Evolutionary conservation across 306 rosid species (phyloP), one percentile per base, ranked within the genome.

Genomic region (Fragaria vesca): DNA sequence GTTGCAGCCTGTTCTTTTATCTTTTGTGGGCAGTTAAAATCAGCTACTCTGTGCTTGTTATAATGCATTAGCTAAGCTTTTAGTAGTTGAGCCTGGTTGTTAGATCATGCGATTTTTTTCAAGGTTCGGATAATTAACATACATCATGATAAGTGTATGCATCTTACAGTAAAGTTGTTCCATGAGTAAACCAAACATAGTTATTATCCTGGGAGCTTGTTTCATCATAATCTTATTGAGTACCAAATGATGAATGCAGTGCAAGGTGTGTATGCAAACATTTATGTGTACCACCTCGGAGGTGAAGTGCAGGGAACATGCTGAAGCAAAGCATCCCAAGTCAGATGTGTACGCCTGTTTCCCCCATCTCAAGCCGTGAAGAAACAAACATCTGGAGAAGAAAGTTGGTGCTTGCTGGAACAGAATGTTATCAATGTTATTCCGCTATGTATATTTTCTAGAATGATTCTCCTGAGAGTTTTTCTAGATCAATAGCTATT

Each of bases 291-390:
- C 91, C 42, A 87, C 89, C 0, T 75, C 91, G 4, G 93, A 87
- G 79, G 93, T 87, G 80, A 89, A 89, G 76, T 89, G 93, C 86
- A 78, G 86, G 83, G 91, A 89, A n/a, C 92, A 89, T 75, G 92
- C 89, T 1, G 92, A 89, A 70, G 92, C 92, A 58, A 88, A 86
- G 77, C 93, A 89, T 83, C 89, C 93, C 13, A 89, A 89, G 78
- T 87, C 89, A 71, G 91, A 83, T 45, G 78, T 85, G 21, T n/a
- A 0, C 16, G 18, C 81, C 0, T 89, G 93, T 81, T 89, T 89
- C 72, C 88, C 93, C 10, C 89, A 87, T 76, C 87, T 89, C 76
- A 85, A 81, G 71, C 78, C 85, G 75, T 89, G 86, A 89, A 72
- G 20, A 18, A 46, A 46, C 12, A 18, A 6, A 1, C 43, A 13